Conservation (phyloP, 2,329 filamentous ascomycete species). For the Aspergillus sergii region DNA sequence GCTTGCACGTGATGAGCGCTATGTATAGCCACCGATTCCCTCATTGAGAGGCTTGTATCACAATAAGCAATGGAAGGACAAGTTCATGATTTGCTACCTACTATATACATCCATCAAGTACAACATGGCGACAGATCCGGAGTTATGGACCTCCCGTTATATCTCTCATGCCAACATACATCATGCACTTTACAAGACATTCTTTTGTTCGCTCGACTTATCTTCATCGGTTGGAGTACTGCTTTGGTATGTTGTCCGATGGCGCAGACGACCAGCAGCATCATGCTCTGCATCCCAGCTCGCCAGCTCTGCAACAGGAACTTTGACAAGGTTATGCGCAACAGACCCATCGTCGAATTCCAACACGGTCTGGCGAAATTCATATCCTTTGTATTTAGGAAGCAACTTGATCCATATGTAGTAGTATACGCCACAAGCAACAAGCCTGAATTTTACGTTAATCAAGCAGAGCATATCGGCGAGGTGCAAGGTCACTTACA, state of each 20-base stretch:
- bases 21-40: neutral
- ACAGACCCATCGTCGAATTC: slow-evolving; percentile 53
- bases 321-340: slow-evolving; percentile 56
- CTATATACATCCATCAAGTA: neutral
- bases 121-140: neutral
- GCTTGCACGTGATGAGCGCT: neutral
- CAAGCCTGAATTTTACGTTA: slow-evolving; percentile 43
- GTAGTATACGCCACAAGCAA: slow-evolving; percentile 61
- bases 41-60: neutral
- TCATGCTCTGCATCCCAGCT: slow-evolving; percentile 65
- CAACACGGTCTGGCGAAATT: slow-evolving; percentile 58
- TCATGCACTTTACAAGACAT: neutral
- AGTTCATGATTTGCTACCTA: neutral
- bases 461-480: neutral
- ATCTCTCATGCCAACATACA: neutral
- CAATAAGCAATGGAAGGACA: neutral
- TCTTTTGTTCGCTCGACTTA: neutral
- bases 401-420: slow-evolving; percentile 60
- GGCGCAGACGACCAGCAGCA: slow-evolving; percentile 35
- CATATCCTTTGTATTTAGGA: slow-evolving; percentile 57
- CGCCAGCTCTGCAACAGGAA: slow-evolving; percentile 54
- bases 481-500: slow-evolving; percentile 51
- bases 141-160: neutral
- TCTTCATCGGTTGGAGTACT: neutral
- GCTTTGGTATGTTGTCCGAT: neutral